These are phyloP conservation scores for Letharia lupina DNA, from an alignment of 495 filamentous ascomycete genomes.

Conservation along the genomic window DNA sequence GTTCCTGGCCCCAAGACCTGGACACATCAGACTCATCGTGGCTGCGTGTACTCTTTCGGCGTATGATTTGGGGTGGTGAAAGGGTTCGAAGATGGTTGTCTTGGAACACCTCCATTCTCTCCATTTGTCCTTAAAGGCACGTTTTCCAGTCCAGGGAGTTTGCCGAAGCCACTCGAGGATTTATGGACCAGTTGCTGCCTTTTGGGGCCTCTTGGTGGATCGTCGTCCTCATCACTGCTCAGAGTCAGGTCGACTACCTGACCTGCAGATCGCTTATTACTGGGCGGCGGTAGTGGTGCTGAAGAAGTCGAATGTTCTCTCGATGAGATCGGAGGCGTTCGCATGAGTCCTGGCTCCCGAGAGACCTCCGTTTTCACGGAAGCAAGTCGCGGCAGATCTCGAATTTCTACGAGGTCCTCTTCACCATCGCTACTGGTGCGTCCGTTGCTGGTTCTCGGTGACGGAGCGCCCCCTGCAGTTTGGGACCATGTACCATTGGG, in stretches of 20 bases:
- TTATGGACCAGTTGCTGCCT: slow-evolving; percentile 28
- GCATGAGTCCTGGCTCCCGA: slow-evolving; percentile 31
- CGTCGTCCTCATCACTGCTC: slow-evolving; percentile 68
- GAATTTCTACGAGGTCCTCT: slow-evolving; percentile 63
- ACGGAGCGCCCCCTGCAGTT: slow-evolving; percentile 33
- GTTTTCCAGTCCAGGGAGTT: background rate
- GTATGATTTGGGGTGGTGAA: slow-evolving; percentile 5
- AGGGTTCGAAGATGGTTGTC: slow-evolving; percentile 7
- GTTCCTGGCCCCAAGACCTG: background rate
- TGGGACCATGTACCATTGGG: slow-evolving; percentile 74
- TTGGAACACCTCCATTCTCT: slow-evolving; percentile 2
- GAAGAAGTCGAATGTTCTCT: slow-evolving; percentile 45
- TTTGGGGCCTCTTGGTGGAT: slow-evolving; percentile 52
- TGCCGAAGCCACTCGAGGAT: slow-evolving; percentile 7
- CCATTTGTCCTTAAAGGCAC: slow-evolving; percentile 6
- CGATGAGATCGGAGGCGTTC: slow-evolving; percentile 47
- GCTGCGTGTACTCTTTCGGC: slow-evolving; percentile 9
- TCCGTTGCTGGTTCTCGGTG: slow-evolving; percentile 29
- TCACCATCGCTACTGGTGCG: slow-evolving; percentile 46
- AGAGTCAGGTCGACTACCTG: slow-evolving; percentile 74
- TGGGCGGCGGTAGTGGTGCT: slow-evolving; percentile 31
- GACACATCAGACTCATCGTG: slow-evolving; percentile 5
- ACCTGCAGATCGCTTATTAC: slow-evolving; percentile 53
- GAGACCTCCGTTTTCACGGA: slow-evolving; percentile 41
- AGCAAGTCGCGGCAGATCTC: slow-evolving; percentile 39